A percentile compares a stretch with the other conserved stretches of the same genome.
These are phyloP conservation scores for Microcyclospora pomicola DNA, from an alignment of 2,329 filamentous ascomycete species.

Conservation along the genomic window DNA sequence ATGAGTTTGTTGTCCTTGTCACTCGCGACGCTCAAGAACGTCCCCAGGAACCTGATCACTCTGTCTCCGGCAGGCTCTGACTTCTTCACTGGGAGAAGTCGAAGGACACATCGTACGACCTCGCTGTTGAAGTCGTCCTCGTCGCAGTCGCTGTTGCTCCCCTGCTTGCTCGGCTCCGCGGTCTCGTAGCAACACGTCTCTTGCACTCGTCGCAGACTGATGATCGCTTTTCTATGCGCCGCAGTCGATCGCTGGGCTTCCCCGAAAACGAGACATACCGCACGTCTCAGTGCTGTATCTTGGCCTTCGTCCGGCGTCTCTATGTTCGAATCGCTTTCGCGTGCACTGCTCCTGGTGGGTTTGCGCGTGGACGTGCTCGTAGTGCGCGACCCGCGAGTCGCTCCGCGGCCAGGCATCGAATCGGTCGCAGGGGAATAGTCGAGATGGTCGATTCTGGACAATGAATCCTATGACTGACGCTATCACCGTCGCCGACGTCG, in stretches of 20 bases:
- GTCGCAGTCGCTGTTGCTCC: slow-evolving; percentile 50
- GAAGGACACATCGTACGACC: slow-evolving; percentile 66
- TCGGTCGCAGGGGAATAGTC: too few relatives aligned
- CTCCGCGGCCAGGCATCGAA: too few relatives aligned
- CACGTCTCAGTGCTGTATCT: slow-evolving; percentile 55
- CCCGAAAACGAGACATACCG: slow-evolving; percentile 46
- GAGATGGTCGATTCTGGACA: too few relatives aligned
- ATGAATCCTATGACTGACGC: too few relatives aligned
- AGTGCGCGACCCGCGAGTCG: too few relatives aligned
- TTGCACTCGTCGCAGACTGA: slow-evolving; percentile 79
- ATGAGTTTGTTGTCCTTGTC: slow-evolving; percentile 38
- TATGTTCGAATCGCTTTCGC: slow-evolving; percentile 6
- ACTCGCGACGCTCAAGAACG: slow-evolving; percentile 61
- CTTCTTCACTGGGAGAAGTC: slow-evolving; percentile 80
- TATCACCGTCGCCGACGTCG: too few relatives aligned
- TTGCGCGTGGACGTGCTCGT: background rate
- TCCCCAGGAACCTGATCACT: slow-evolving; percentile 70
- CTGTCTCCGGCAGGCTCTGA: slow-evolving; percentile 78
- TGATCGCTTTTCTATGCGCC: slow-evolving; percentile 76
- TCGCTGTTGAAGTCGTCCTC: slow-evolving; percentile 82
- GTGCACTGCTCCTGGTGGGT: too few relatives aligned
- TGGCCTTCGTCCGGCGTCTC: slow-evolving; percentile 58
- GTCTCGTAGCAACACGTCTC: slow-evolving; percentile 58
- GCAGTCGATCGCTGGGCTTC: slow-evolving; percentile 76
- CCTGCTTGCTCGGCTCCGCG: slow-evolving; percentile 36